Evolutionary conservation across 2,329 filamentous ascomycete genomes (phyloP).

Genomic region (Colletotrichum gigasporum): DNA sequence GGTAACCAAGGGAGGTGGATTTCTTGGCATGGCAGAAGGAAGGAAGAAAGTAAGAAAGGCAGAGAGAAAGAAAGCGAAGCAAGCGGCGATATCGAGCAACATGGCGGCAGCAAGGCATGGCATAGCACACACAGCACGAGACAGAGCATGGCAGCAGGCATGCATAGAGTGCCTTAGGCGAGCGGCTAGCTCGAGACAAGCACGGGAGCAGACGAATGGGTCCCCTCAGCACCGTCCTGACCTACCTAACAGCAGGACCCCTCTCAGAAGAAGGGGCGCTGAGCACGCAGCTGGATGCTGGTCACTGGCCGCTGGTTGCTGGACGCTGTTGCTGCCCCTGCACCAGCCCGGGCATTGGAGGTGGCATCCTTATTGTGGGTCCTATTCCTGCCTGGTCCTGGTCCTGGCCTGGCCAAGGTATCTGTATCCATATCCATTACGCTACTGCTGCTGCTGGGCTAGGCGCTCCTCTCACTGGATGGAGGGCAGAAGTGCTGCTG

Average conservation of each 20-base stretch:
- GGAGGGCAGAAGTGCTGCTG: conserved; percentile 19
- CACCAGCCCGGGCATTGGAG: no score
- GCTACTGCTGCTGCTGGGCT: conserved; percentile 11
- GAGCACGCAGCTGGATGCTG: no score
- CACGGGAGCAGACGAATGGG: neutral
- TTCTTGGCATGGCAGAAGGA: no score
- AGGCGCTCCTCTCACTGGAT: conserved; percentile 18
- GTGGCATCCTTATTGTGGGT: neutral
- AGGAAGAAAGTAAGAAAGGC: no score
- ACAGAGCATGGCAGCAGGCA: neutral
- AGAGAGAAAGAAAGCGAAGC: neutral
- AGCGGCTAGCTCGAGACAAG: conserved; percentile 13
- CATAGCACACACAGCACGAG: neutral
- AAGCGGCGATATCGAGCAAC: neutral
- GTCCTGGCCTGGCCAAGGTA: conserved; percentile 4
- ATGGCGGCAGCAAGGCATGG: neutral
- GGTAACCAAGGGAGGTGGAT: no score
- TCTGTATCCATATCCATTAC: conserved; percentile 8
- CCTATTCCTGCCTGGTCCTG: neutral
- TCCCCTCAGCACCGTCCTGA: neutral
- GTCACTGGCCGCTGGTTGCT: no score
- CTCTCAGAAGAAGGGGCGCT: no score
- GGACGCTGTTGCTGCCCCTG: no score
- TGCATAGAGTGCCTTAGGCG: neutral
- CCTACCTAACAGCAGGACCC: no score